Conservation (phyloP, 2,329 filamentous ascomycete species). For the Stachybotrys chlorohalonatus region DNA sequence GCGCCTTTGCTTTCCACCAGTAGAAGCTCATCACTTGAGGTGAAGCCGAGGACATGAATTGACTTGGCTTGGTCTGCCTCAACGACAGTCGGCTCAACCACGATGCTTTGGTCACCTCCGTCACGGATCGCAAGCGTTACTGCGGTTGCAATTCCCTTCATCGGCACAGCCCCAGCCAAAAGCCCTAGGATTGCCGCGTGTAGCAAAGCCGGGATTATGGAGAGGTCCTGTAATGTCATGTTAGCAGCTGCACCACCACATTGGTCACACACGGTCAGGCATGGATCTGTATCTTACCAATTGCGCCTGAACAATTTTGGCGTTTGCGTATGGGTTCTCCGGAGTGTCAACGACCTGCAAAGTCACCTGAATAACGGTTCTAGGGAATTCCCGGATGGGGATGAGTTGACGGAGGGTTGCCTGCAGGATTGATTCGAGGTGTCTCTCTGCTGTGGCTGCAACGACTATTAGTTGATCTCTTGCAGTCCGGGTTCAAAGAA, state of each 20-base stretch:
- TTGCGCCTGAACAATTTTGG: slow-evolving; percentile 50
- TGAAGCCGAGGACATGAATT: slow-evolving; percentile 76
- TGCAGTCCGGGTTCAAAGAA: slow-evolving; percentile 1
- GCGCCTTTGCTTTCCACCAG: slow-evolving; percentile 73
- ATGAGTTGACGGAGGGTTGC: slow-evolving; percentile 65
- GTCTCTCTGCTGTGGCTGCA: slow-evolving; percentile 63
- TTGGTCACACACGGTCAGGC: background rate
- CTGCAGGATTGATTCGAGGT: slow-evolving; percentile 71
- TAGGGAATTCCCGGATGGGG: slow-evolving; percentile 65
- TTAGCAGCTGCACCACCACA: slow-evolving; percentile 5
- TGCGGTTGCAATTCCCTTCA: slow-evolving; percentile 63
- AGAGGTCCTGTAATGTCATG: slow-evolving; percentile 50
- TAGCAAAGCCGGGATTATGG: slow-evolving; percentile 71
- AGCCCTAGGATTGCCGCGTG: slow-evolving; percentile 73
- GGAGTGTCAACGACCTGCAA: slow-evolving; percentile 67
- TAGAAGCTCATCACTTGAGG: slow-evolving; percentile 62
- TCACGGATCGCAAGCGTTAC: slow-evolving; percentile 51
- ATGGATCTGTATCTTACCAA: slow-evolving; percentile 36
- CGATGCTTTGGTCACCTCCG: slow-evolving; percentile 30
- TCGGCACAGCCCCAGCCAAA: slow-evolving; percentile 72
- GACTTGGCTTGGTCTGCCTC: slow-evolving; percentile 57
- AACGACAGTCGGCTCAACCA: slow-evolving; percentile 53
- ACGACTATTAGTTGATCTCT: slow-evolving; percentile 7
- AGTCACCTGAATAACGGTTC: slow-evolving; percentile 70
- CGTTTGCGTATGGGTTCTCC: slow-evolving; percentile 54